Evolutionary conservation across 305 asterid species (phyloP).

Genomic region (Fraxinus platypoda): DNA sequence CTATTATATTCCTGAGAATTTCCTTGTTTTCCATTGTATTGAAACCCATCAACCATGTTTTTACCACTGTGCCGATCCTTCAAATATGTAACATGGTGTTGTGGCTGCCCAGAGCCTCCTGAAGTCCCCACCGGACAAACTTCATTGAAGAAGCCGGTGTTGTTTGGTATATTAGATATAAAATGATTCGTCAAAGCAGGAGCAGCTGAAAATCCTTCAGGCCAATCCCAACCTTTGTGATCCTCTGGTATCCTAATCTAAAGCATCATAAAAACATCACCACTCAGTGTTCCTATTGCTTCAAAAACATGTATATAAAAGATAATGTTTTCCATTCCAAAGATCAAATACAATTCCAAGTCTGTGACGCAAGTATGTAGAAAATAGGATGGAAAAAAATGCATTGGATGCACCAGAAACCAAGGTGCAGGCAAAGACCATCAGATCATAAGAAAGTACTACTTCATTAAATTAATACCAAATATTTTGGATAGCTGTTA

Average conservation of each 20-base stretch:
- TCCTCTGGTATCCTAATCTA: constrained; percentile 59
- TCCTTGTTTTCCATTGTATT: constrained; percentile 27
- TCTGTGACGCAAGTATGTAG: neutral
- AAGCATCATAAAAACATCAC: constrained; percentile 38
- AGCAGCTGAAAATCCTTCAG: constrained; percentile 46
- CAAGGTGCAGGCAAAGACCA: neutral
- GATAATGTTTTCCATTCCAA: constrained; percentile 25
- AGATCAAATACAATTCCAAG: constrained; percentile 14
- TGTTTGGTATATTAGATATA: constrained; percentile 29
- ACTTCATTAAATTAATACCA: neutral
- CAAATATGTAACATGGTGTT: constrained; percentile 19
- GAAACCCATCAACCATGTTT: constrained; percentile 22
- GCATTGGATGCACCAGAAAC: neutral
- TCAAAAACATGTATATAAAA: constrained; percentile 28
- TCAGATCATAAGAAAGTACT: constrained; percentile 1
- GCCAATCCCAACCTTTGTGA: constrained; percentile 68
- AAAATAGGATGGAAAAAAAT: neutral
- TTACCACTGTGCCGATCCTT: constrained; percentile 31
- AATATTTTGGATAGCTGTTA: neutral
- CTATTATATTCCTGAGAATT: constrained; percentile 28
- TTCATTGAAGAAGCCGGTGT: constrained; percentile 29
- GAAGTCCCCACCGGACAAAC: constrained; percentile 25
- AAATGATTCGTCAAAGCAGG: constrained; percentile 27
- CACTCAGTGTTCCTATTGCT: constrained; percentile 32
- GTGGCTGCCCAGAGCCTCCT: constrained; percentile 39